phyloP scores from a whole-genome alignment of 768 basidiomycete genomes.

The Trichaptum fuscoviolaceum region DNA sequence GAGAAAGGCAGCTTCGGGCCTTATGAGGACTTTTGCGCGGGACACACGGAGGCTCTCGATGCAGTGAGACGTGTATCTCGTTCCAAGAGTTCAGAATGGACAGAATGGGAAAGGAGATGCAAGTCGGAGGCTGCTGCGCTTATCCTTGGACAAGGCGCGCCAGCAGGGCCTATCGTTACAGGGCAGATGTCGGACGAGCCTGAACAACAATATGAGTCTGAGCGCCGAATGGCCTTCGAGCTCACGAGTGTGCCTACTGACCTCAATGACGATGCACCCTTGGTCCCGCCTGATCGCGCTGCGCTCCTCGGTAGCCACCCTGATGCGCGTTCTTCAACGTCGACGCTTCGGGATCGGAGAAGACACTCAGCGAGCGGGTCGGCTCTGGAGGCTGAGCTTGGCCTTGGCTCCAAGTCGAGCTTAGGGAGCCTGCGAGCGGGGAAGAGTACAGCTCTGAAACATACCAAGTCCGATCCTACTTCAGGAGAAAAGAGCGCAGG shows the following conservation, averaged over 20 bases:
- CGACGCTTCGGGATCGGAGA: background rate
- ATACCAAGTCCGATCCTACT: slow-evolving; percentile 2
- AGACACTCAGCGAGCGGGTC: background rate
- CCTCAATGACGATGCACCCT: slow-evolving; percentile 7
- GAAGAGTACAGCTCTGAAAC: background rate
- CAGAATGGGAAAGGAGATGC: slow-evolving; percentile 77
- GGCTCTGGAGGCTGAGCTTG: background rate
- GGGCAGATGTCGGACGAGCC: slow-evolving; percentile 7
- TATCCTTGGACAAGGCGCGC: slow-evolving; percentile 18
- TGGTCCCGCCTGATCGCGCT: slow-evolving; percentile 1
- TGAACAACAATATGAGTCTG: slow-evolving; percentile 10
- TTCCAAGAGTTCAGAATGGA: slow-evolving; percentile 71
- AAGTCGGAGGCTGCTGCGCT: slow-evolving; percentile 44
- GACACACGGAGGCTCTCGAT: slow-evolving; percentile 77
- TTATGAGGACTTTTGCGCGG: slow-evolving; percentile 85
- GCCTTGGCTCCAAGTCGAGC: background rate
- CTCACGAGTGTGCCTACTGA: slow-evolving; percentile 29
- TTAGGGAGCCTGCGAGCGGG: background rate
- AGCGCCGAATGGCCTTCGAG: slow-evolving; percentile 8
- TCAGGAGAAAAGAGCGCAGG: background rate
- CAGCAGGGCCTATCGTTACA: slow-evolving; percentile 12
- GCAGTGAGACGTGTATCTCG: slow-evolving; percentile 62
- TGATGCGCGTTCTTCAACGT: background rate
- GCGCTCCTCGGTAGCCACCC: background rate
- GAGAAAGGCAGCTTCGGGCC: slow-evolving; percentile 45